Conservation (phyloP, 192 early-diverging fungal genomes). For the Backusella luteola region DNA sequence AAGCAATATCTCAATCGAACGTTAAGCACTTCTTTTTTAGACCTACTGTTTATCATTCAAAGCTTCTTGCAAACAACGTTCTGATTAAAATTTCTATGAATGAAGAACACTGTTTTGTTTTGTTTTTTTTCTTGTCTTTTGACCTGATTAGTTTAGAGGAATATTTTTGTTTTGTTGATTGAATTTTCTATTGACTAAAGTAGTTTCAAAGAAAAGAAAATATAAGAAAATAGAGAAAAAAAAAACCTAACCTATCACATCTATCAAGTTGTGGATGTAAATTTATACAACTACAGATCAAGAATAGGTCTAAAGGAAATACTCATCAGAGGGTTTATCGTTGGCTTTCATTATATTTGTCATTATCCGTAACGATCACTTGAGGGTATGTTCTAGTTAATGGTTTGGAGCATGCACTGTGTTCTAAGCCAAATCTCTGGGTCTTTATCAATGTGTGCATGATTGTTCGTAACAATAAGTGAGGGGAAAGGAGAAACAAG, state of each 20-base stretch:
- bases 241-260: background rate
- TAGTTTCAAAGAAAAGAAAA: background rate
- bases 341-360: background rate
- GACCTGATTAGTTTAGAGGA: background rate
- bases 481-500: background rate
- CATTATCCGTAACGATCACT: background rate
- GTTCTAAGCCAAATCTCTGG: background rate
- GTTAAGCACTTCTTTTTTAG: too few relatives aligned
- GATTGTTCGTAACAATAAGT: background rate
- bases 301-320: too few relatives aligned
- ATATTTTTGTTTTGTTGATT: background rate
- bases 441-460: background rate
- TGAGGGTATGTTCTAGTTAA: background rate
- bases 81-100: background rate
- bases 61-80: background rate
- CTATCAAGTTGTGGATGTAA: background rate
- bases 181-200: background rate
- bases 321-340: background rate
- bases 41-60: background rate
- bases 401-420: background rate
- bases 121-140: background rate
- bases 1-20: too few relatives aligned
- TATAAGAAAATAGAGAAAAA: background rate
- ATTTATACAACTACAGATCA: background rate
- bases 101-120: background rate